A percentile compares a stretch with the other conserved stretches of the same genome.
Conservation (phyloP, 495 filamentous ascomycete species). For the Elaphomyces granulatus region DNA sequence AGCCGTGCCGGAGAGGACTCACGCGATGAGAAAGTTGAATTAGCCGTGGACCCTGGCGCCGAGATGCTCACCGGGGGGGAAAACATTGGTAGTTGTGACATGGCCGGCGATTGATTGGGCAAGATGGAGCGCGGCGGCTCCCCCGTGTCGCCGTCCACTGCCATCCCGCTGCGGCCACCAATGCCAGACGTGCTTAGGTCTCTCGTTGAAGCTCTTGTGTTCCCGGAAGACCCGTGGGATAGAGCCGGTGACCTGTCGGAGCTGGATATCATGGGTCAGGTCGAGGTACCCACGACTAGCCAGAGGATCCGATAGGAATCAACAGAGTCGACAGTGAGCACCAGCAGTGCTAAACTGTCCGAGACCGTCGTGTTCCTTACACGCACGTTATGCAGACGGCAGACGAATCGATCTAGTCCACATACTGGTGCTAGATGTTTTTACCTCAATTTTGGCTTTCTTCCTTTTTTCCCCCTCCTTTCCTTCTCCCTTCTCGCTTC, state of each 20-base stretch:
- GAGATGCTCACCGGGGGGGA: conserved; percentile 21
- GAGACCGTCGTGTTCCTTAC: neutral
- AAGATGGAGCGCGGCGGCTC: conserved; percentile 18
- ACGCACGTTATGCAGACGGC: neutral
- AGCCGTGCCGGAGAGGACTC: conserved; percentile 34
- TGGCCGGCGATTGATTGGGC: conserved; percentile 15
- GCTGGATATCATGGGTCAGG: conserved; percentile 29
- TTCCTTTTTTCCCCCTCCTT: too few relatives aligned
- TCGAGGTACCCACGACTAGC: conserved; percentile 22
- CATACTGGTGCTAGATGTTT: neutral
- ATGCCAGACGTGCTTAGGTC: conserved; percentile 3
- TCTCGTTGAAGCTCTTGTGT: conserved; percentile 19
- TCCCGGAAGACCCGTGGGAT: conserved; percentile 22
- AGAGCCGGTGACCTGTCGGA: conserved; percentile 32
- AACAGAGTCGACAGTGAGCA: conserved; percentile 12
- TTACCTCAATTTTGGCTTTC: neutral
- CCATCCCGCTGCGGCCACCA: conserved; percentile 8
- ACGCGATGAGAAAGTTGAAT: conserved; percentile 35
- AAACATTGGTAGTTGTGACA: conserved; percentile 27
- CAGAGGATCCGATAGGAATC: conserved; percentile 29
- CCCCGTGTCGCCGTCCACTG: conserved; percentile 19
- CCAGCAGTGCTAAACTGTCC: neutral
- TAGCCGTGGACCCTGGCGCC: conserved; percentile 21
- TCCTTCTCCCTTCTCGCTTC: too few relatives aligned
- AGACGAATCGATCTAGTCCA: neutral